phyloP scores from a whole-genome alignment of 2,329 filamentous ascomycete species.

The Aspergillus amoenus region DNA sequence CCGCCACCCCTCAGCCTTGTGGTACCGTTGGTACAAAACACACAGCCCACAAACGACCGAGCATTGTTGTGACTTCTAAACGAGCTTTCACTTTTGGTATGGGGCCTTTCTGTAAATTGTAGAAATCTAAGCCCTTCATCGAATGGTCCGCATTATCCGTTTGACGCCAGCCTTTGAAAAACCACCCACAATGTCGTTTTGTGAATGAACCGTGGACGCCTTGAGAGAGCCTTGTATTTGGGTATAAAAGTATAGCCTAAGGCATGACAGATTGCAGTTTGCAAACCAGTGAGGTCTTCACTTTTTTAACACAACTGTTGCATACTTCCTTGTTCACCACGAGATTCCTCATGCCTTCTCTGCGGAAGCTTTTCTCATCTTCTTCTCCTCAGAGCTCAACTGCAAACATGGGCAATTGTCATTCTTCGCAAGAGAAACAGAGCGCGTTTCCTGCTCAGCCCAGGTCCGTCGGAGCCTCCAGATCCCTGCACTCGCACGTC shows the following conservation, averaged over 20 bases:
- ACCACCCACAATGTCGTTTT: neutral
- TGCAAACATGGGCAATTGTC: conserved; percentile 9
- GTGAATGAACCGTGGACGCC: neutral
- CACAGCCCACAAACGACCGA: neutral
- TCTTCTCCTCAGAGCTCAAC: neutral
- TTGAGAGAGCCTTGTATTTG: neutral
- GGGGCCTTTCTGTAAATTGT: too few species aligned
- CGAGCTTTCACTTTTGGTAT: neutral
- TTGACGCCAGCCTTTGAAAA: neutral
- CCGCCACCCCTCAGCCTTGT: neutral
- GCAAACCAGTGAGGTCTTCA: too few species aligned
- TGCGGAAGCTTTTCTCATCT: conserved; percentile 1
- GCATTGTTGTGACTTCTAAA: neutral
- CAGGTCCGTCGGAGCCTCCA: conserved; percentile 3
- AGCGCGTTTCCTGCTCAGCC: neutral
- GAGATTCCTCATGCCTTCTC: neutral
- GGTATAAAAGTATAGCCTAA: neutral
- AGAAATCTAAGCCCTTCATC: neutral
- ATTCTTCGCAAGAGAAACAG: conserved; percentile 2
- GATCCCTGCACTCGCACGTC: conserved; percentile 3
- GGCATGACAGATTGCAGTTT: neutral
- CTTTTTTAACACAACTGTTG: too few species aligned
- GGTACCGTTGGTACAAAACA: neutral
- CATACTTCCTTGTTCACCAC: neutral
- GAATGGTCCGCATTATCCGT: neutral